phyloP scores from a whole-genome alignment of 768 basidiomycete species.

The Lactarius akahatsu region DNA sequence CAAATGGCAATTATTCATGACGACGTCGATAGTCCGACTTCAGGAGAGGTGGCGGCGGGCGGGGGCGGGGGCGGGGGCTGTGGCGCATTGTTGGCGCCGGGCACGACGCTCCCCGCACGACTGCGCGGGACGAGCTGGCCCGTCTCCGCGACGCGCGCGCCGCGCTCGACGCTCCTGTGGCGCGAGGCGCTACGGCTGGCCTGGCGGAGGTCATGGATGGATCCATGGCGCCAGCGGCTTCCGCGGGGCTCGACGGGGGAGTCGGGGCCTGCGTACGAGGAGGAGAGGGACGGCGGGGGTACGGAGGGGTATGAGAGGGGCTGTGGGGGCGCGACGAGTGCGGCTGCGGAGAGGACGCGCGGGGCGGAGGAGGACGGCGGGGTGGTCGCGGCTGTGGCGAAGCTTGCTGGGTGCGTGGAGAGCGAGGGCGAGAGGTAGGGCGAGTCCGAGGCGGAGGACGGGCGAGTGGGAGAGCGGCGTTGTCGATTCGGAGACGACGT shows the following conservation, averaged over 20 bases:
- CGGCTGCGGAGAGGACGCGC: slow-evolving; percentile 41
- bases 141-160: slow-evolving; percentile 69
- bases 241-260: slow-evolving; percentile 36
- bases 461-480: slow-evolving; percentile 67
- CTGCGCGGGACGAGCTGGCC: slow-evolving; percentile 49
- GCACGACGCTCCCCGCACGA: slow-evolving; percentile 26
- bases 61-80: not conserved
- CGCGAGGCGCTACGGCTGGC: slow-evolving; percentile 46
- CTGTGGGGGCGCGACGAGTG: slow-evolving; percentile 36
- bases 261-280: slow-evolving; percentile 41
- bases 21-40: slow-evolving; percentile 16
- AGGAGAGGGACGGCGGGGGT: slow-evolving; percentile 77
- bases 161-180: slow-evolving; percentile 59
- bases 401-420: slow-evolving; percentile 54
- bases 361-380: slow-evolving; percentile 64
- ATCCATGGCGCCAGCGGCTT: slow-evolving; percentile 36
- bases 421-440: slow-evolving; percentile 59
- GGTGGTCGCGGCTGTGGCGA: slow-evolving; percentile 66
- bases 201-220: slow-evolving; percentile 33
- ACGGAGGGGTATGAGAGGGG: slow-evolving; percentile 77
- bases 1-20: not conserved
- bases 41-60: not conserved
- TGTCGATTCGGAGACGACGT: slow-evolving; percentile 51
- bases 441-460: slow-evolving; percentile 45
- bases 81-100: not conserved